A percentile compares a stretch with the other conserved stretches of the same genome.
Evolutionary conservation across 805 yeast species (phyloP).

Genomic region (Sungouiella thailandica): DNA sequence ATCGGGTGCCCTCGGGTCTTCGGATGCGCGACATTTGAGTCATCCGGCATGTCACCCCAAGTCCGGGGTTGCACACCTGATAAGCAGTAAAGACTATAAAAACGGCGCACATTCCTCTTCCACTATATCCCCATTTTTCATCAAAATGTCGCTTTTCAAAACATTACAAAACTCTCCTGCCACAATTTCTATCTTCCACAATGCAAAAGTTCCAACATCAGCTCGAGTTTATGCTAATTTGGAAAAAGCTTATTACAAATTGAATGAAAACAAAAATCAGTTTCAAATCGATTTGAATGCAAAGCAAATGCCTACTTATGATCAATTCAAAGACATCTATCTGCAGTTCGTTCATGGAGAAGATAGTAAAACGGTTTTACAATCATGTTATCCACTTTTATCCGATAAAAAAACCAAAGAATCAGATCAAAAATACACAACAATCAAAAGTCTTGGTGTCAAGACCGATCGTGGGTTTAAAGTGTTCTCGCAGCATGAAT

Average conservation of each 20-base stretch:
- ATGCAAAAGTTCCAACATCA: constrained; percentile 29
- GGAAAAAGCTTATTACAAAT: constrained; percentile 24
- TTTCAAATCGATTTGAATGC: constrained; percentile 35
- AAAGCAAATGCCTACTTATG: constrained; percentile 39
- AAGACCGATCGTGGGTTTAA: constrained; percentile 21
- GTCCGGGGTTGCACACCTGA: constrained; percentile 6
- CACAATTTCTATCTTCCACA: constrained; percentile 38
- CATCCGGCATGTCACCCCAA: constrained; percentile 4
- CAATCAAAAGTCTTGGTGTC: constrained; percentile 19
- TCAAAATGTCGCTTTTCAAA: constrained; percentile 35
- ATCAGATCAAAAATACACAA: constrained; percentile 16
- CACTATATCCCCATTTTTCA: neutral
- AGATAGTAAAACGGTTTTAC: constrained; percentile 21
- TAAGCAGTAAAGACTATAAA: neutral
- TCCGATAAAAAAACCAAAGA: constrained; percentile 16
- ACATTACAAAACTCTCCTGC: constrained; percentile 39
- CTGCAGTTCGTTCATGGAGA: constrained; percentile 23
- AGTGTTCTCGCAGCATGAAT: constrained; percentile 34
- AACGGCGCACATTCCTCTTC: neutral
- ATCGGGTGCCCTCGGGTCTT: neutral
- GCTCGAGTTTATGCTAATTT: constrained; percentile 26
- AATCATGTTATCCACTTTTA: constrained; percentile 34
- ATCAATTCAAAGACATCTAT: constrained; percentile 30
- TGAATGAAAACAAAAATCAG: constrained; percentile 26
- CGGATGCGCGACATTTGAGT: constrained; percentile 4